Base-by-base conservation (phyloP, 75 land plant species). In the Adiantum capillusveneris region DNA sequence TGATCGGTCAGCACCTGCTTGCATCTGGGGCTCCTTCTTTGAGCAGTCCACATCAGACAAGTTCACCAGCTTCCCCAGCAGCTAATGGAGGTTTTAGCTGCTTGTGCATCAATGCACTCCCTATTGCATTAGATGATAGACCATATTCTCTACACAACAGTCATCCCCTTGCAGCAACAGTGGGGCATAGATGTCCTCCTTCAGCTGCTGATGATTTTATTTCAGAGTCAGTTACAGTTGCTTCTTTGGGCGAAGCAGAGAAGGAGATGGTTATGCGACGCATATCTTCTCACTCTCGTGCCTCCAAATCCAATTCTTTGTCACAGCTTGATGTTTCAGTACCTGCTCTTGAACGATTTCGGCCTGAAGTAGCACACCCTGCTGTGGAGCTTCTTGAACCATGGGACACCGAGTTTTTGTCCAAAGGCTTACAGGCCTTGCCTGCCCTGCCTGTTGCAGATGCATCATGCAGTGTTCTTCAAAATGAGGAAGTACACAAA, bases 301-400 rank as follows among this genome's bases (percentile, higher is more conserved):
- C 28, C 1, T 53, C 55, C 21, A 2, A 1, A 26, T 22, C 55
- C 6, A 3, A 3, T 27, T 53, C 55, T 24, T 53, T 27, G 3
- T 53, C 55, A 11, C 55, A 26, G 13, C 55, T 53, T 1, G 55
- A 53, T 53, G 55, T 25, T 22, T 12, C 28, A 22, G 25, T 53
- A 12, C 29, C 29, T 6, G 5, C 55, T 53, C 28, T 53, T 26
- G 55, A 53, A 26, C 2, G 55, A 12, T 53, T 53, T 26, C 25
- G 29, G 18, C 13, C 2, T 25, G 55, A 53, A 53, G 3, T 26
- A 25, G 14, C 25, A 22, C 55, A 12, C 2, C 55, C 55, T 25
- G 18, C 55, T 24, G 13, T 22, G 18, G 55, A 53, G 14, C 28
- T 53, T 2, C 28, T 26, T 26, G 55, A 53, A 24, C 55, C 29